Evolutionary conservation across 106 monocot genomes (phyloP), one percentile per base, ranked within the genome.

Genomic region (Narthecium ossifragum): DNA sequence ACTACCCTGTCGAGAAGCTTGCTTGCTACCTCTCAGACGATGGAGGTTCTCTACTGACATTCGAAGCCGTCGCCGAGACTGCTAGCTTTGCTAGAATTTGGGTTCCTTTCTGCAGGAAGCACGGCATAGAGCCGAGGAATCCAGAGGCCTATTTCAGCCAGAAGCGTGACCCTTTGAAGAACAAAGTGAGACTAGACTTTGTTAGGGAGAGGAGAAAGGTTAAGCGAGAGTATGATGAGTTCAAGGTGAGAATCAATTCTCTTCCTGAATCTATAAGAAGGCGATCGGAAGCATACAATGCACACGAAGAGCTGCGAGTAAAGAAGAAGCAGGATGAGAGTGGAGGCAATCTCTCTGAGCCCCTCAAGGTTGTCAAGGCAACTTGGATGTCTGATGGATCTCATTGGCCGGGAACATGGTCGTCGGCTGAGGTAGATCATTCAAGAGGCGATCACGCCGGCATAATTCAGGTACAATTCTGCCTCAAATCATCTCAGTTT

Each of bases 201-300:
- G 98, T 91, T 0, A 71, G 84, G 29, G 98, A 98, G 87, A 73
- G 91, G 64, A 72, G 98, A 61, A 83, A 78, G 72, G 87, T 98
- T 26, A 98, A 98, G 72, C 60, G 98, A 8, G 98, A 98, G 79
- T 98, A 98, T 30, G 98, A 98, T 27, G 98, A 98, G 77, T 98
- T 98, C 58, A 98, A 88, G 54, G 91, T 98, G 69, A 67, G 85
- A 52, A 78, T 93, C 14, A 96, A 96, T 25, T 96, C 98, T 13
- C 41, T 91, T 40, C 71, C 91, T 0, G 98, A 98, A 0, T 63
- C 87, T 1, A 98, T 98, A 17, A 28, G 87, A 45, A 54, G 98
- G 71, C 70, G 91, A 14, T 98, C 91, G 0, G 98, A 91, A 23
- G 98, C 91, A 6, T 88, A 78, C 54, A 98, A 98, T 52, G 90